A percentile compares a stretch with the other conserved stretches of the same genome.
Conservation (phyloP, 169 alveolate species). For the Theileria annulata region DNA sequence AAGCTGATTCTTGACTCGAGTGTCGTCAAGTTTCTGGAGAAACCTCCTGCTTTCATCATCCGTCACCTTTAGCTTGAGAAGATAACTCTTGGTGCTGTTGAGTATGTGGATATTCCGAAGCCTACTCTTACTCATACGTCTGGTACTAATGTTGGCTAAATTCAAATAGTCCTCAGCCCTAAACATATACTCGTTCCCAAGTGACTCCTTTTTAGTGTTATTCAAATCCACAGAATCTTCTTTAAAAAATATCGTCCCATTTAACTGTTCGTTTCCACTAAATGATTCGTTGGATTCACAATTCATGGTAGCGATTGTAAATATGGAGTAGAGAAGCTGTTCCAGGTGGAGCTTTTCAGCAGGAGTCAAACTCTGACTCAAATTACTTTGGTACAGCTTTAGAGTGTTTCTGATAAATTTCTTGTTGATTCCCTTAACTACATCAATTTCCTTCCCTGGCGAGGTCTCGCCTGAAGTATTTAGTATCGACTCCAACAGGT, state of each 20-base stretch:
- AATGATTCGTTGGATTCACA: background rate
- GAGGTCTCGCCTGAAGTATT: background rate
- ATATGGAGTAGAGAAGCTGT: background rate
- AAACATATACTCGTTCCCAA: background rate
- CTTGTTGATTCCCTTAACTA: background rate
- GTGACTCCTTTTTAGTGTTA: background rate
- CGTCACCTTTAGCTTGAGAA: background rate
- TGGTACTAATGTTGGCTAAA: background rate
- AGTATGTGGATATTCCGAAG: background rate
- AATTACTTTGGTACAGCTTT: background rate
- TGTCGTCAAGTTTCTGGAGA: background rate
- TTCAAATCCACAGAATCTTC: background rate
- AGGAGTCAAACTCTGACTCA: background rate
- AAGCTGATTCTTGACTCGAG: conserved; percentile 15
- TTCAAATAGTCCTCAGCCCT: background rate
- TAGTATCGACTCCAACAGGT: background rate
- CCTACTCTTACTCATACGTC: conserved; percentile 9
- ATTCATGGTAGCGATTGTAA: background rate
- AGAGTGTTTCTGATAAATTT: background rate
- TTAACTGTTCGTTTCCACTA: background rate
- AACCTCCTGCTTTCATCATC: conserved; percentile 5
- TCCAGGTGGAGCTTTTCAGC: background rate
- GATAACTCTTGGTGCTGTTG: background rate
- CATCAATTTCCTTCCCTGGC: background rate
- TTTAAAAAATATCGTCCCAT: background rate